Percentiles rank a stretch among this genome's conserved stretches.
Conservation (phyloP, 2,329 filamentous ascomycete genomes). For the Talaromyces rugulosus region DNA sequence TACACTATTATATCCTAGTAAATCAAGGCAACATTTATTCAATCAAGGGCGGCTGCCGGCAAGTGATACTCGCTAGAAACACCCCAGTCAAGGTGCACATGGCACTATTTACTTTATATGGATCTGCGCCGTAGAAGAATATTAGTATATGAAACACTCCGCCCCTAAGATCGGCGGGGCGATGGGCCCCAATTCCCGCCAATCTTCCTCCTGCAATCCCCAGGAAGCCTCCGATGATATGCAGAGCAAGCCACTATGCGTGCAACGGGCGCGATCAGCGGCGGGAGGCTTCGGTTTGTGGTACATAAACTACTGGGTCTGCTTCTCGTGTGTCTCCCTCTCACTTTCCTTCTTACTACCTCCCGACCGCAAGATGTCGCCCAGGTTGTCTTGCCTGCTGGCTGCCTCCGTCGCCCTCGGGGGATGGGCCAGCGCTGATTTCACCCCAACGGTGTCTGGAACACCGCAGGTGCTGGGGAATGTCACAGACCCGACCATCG, state of each 20-base stretch:
- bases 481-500: constrained; percentile 12
- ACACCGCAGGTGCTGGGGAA: constrained; percentile 13
- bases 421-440: neutral
- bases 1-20: neutral
- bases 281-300: neutral
- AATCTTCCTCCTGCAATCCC: neutral
- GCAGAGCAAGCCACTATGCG: neutral
- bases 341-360: neutral
- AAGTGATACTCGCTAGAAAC: neutral
- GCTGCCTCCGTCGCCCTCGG: neutral
- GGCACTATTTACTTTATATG: neutral
- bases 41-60: neutral
- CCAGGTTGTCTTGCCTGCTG: neutral
- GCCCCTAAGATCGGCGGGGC: neutral
- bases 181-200: neutral
- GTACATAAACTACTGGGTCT: neutral
- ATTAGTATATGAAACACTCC: neutral
- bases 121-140: no score
- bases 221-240: neutral
- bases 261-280: neutral
- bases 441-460: constrained; percentile 8
- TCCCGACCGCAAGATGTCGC: neutral
- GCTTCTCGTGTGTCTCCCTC: neutral
- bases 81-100: no score
- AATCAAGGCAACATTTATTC: neutral